These are phyloP conservation scores for Boletus sp. DNA, from an alignment of 768 basidiomycete species.

Conservation along the genomic window DNA sequence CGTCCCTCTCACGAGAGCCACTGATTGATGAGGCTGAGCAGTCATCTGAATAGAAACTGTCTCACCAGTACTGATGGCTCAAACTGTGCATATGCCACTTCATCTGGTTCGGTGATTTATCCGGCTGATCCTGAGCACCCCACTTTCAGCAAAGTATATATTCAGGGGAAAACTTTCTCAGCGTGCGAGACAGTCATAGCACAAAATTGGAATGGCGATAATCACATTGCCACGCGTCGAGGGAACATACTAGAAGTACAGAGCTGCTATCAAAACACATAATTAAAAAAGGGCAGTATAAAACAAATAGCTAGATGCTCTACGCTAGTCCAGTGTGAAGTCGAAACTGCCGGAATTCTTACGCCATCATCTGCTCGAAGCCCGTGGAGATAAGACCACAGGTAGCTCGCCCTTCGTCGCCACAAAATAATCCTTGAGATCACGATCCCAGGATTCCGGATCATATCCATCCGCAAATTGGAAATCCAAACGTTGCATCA, in stretches of 20 bases:
- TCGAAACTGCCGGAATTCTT: conserved; percentile 8
- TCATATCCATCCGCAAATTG: conserved; percentile 39
- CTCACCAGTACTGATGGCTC: not conserved
- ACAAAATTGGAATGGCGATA: conserved; percentile 3
- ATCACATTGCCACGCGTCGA: conserved; percentile 9
- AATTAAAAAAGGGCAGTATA: conserved; percentile 10
- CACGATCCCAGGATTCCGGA: conserved; percentile 31
- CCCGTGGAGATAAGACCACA: conserved; percentile 36
- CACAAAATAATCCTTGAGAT: conserved; percentile 40
- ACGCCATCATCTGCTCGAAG: conserved; percentile 16
- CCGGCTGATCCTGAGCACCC: not conserved
- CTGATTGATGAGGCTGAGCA: not conserved
- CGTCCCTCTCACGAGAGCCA: not conserved
- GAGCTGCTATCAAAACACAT: conserved; percentile 7
- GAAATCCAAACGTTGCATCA: conserved; percentile 43
- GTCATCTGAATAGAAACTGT: not conserved
- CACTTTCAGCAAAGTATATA: conserved; percentile 5
- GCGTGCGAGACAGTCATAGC: not conserved
- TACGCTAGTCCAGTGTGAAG: conserved; percentile 24
- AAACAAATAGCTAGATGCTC: conserved; percentile 25
- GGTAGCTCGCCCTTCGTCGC: conserved; percentile 34
- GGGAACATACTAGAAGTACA: conserved; percentile 18
- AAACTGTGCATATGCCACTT: not conserved
- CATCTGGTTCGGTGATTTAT: not conserved
- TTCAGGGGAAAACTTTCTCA: conserved; percentile 9